These are phyloP conservation scores for Sesbania bispinosa DNA, from an alignment of 306 rosid genomes.

Conservation along the genomic window DNA sequence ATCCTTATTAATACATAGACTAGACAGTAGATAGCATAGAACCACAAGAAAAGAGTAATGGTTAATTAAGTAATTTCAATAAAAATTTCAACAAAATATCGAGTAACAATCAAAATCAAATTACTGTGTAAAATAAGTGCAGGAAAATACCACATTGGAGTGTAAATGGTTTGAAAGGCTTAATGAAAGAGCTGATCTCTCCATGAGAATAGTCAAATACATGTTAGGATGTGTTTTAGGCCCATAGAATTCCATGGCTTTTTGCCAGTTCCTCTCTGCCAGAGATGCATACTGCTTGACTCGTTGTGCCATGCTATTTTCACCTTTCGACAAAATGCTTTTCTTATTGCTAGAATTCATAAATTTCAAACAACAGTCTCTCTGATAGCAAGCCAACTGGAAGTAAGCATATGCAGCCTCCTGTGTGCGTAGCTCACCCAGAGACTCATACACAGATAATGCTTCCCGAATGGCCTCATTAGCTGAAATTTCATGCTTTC, in stretches of 20 bases:
- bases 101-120: slow-evolving; percentile 12
- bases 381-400: slow-evolving; percentile 86
- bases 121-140: slow-evolving; percentile 14
- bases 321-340: slow-evolving; percentile 46
- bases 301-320: slow-evolving; percentile 56
- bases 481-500: slow-evolving; percentile 88
- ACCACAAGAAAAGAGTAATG: neutral
- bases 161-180: slow-evolving; percentile 60
- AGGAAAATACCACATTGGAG: slow-evolving; percentile 63
- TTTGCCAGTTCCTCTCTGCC: slow-evolving; percentile 95
- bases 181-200: slow-evolving; percentile 69
- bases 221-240: slow-evolving; percentile 74
- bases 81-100: neutral
- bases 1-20: neutral
- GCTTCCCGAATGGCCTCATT: slow-evolving; percentile 94
- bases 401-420: slow-evolving; percentile 92
- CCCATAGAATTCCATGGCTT: slow-evolving; percentile 75
- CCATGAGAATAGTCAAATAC: slow-evolving; percentile 73
- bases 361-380: slow-evolving; percentile 83
- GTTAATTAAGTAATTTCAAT: neutral
- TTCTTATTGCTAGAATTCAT: slow-evolving; percentile 60
- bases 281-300: slow-evolving; percentile 85
- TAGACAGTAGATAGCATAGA: neutral
- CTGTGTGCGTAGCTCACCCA: slow-evolving; percentile 88
- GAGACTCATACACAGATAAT: slow-evolving; percentile 68